These are phyloP conservation scores for Tetradesmus obliquus DNA, from an alignment of 139 green algal species.

Conservation along the genomic window DNA sequence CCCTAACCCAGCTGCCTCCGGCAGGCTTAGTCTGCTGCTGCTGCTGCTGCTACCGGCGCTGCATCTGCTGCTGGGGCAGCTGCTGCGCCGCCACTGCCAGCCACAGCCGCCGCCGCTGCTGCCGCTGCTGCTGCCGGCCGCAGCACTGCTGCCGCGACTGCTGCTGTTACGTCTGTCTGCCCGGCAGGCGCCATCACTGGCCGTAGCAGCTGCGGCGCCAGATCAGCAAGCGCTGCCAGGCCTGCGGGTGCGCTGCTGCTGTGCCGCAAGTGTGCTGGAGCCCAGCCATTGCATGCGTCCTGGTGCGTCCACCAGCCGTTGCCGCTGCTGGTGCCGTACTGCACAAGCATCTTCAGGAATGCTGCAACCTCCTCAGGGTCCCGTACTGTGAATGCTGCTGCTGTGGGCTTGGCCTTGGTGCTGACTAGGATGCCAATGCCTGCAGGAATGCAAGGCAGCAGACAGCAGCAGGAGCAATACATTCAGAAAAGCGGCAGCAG, in stretches of 20 bases:
- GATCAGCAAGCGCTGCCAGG: neutral
- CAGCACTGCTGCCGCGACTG: conserved; percentile 34
- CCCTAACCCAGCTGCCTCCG: neutral
- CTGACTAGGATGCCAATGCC: conserved; percentile 89
- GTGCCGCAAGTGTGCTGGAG: conserved; percentile 32
- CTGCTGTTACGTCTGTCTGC: neutral
- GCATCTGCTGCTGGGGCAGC: neutral
- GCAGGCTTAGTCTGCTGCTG: neutral
- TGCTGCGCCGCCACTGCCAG: neutral
- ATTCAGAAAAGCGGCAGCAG: neutral
- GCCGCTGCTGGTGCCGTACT: conserved; percentile 41
- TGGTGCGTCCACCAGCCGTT: conserved; percentile 58
- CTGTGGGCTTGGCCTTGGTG: conserved; percentile 82
- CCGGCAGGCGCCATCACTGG: neutral
- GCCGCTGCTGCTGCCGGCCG: conserved; percentile 24
- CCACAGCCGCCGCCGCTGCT: conserved; percentile 5
- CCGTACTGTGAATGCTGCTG: conserved; percentile 76
- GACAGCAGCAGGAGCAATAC: neutral
- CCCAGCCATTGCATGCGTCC: conserved; percentile 49
- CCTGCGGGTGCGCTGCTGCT: conserved; percentile 37
- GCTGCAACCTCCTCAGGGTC: conserved; percentile 79
- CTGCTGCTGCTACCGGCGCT: neutral
- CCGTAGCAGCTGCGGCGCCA: neutral
- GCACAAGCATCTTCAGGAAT: conserved; percentile 65
- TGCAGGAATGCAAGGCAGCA: conserved; percentile 45